Base-by-base conservation (phyloP, 176 grass and related monocot species). In the sorghum (Sorghum bicolor) region DNA sequence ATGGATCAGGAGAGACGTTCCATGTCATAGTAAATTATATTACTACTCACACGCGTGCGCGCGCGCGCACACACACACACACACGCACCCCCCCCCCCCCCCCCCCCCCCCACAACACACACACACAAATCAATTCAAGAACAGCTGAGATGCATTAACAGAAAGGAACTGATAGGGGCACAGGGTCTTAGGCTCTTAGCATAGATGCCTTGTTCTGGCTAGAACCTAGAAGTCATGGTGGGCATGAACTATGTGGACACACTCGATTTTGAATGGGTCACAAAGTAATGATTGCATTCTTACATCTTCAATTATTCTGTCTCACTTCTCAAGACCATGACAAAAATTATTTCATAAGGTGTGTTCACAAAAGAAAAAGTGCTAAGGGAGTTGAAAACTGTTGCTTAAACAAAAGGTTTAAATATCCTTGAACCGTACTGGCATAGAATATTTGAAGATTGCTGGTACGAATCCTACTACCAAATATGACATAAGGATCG, bases 221-320 rank as follows among this genome's bases (percentile, higher is more conserved):
- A 69, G 36, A 67, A 74, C 69, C 55, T 64, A 79, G 34, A 66
- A 74, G 75, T 62, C 82, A 76, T 89, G 70, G 70, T 63, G 48
- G 37, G 48, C 67, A 86, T 43, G 10, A 57, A 85, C 71, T 43
- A 76, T 64, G 61, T 85, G 25, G 52, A 29, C 30, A 36, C 12
- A 37, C n/a, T 74, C 66, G 74, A 90, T 32, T 74, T 75, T 48
- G 28, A 90, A 79, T 74, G 72, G 38, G 47, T 79, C 84, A 79
- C 25, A 79, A 61, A 83, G 72, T 17, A 79, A 87, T 74, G n/a
- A 83, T 79, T 29, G 63, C 47, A 75, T 37, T 8, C 20, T 79
- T n/a, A 26, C 44, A 86, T 79, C 8, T 90, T 41, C 8, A 75
- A 34, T 63, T 74, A 80, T 69, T 22, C 41, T 4, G 64, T 75